Conservation (phyloP, 805 yeast genomes). For the Barnettozyma vustinii region DNA sequence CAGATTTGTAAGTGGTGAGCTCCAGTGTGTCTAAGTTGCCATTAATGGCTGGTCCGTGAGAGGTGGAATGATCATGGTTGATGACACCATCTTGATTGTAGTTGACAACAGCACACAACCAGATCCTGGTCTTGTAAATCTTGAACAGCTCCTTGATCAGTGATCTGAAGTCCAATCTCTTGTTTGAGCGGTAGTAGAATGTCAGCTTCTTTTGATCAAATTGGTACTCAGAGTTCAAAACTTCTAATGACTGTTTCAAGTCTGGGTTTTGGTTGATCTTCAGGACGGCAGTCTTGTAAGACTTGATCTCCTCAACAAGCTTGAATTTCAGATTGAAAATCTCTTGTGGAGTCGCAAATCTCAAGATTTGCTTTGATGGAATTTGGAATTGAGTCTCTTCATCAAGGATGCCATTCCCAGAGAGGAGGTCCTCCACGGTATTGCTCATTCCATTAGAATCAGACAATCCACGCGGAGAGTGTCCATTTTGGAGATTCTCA, state of each 20-base stretch:
- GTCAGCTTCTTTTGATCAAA: constrained; percentile 75
- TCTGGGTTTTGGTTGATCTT: constrained; percentile 37
- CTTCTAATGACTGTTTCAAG: constrained; percentile 43
- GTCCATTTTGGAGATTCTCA: neutral
- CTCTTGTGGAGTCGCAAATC: constrained; percentile 74
- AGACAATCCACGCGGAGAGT: neutral
- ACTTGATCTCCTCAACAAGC: constrained; percentile 66
- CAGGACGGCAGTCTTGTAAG: constrained; percentile 58
- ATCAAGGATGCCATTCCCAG: constrained; percentile 24
- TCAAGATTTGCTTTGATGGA: constrained; percentile 71
- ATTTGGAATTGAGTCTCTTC: constrained; percentile 49
- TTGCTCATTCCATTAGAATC: constrained; percentile 12
- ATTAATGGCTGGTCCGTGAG: neutral
- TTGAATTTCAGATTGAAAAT: constrained; percentile 55
- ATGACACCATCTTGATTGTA: neutral
- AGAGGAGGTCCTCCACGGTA: constrained; percentile 20
- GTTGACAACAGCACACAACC: constrained; percentile 63
- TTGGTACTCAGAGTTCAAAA: constrained; percentile 75
- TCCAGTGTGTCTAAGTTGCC: constrained; percentile 14
- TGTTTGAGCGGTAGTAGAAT: constrained; percentile 59
- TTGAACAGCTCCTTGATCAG: constrained; percentile 69
- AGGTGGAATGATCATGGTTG: neutral
- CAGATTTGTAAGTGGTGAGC: constrained; percentile 9
- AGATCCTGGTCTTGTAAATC: constrained; percentile 72
- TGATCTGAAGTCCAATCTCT: constrained; percentile 68